These are phyloP conservation scores for Mycena maculata DNA, from an alignment of 768 basidiomycete species.

Conservation along the genomic window DNA sequence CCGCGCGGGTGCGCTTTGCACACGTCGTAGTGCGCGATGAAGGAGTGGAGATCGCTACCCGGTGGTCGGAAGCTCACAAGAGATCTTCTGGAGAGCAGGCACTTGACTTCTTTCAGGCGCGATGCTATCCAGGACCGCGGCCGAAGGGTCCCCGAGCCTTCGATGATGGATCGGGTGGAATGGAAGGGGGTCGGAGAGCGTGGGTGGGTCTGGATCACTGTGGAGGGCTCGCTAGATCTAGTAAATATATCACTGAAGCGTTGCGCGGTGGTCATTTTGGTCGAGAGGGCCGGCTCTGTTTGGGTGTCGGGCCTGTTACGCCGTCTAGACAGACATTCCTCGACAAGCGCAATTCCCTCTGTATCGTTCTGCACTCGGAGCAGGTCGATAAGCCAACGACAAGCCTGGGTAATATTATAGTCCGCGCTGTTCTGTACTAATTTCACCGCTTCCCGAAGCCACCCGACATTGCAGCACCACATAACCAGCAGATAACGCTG, in stretches of 20 bases:
- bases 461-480: constrained; percentile 30
- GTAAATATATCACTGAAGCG: constrained; percentile 1
- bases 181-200: background rate
- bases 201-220: background rate
- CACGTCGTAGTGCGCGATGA: constrained; percentile 30
- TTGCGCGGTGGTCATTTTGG: background rate
- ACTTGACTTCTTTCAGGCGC: constrained; percentile 17
- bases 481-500: constrained; percentile 29
- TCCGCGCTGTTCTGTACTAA: constrained; percentile 16
- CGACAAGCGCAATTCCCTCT: background rate
- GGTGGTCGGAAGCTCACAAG: constrained; percentile 1
- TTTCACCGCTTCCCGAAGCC: constrained; percentile 29
- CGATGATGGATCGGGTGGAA: constrained; percentile 20
- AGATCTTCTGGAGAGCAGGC: constrained; percentile 2
- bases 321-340: background rate
- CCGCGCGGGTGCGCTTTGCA: constrained; percentile 10
- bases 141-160: background rate
- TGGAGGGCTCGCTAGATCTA: background rate
- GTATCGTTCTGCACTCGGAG: constrained; percentile 14
- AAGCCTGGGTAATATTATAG: constrained; percentile 4
- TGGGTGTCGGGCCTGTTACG: background rate
- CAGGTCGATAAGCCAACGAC: constrained; percentile 1
- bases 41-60: constrained; percentile 12
- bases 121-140: constrained; percentile 16
- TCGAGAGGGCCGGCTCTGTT: background rate